phyloP scores from a whole-genome alignment of 768 basidiomycete species.

The Lactarius hengduanensis region DNA sequence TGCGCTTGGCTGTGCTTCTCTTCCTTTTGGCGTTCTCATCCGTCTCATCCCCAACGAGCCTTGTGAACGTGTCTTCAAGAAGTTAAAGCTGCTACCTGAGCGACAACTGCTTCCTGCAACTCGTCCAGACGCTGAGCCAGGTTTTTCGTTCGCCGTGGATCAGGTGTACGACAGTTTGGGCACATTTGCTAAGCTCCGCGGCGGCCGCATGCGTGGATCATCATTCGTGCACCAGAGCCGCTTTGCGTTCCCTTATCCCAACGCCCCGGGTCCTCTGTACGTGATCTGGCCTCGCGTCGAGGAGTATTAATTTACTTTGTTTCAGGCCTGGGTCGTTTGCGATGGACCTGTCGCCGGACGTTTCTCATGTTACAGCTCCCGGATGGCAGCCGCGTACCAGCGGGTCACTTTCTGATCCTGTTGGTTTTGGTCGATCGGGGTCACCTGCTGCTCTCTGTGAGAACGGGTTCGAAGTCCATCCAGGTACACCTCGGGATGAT shows the following conservation, averaged over 20 bases:
- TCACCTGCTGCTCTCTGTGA: conserved; percentile 74
- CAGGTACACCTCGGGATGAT: conserved; percentile 74
- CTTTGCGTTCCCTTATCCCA: conserved; percentile 49
- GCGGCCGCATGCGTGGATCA: conserved; percentile 83
- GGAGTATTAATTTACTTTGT: conserved; percentile 37
- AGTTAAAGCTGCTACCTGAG: conserved; percentile 60
- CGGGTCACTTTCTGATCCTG: conserved; percentile 62
- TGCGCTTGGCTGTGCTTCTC: conserved; percentile 79
- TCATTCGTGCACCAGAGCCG: conserved; percentile 83
- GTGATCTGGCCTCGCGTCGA: conserved; percentile 35
- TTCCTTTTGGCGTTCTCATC: conserved; percentile 82
- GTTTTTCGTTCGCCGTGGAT: conserved; percentile 78
- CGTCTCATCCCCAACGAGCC: conserved; percentile 80
- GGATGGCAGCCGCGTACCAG: conserved; percentile 56
- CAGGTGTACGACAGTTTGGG: conserved; percentile 82
- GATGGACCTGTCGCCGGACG: conserved; percentile 73
- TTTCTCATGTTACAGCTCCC: conserved; percentile 44
- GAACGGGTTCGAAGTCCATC: conserved; percentile 84
- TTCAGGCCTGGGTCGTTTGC: conserved; percentile 47
- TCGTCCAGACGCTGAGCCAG: conserved; percentile 53
- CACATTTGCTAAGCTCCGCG: conserved; percentile 32
- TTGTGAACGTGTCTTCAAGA: conserved; percentile 61
- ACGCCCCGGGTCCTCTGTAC: conserved; percentile 45
- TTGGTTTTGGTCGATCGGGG: conserved; percentile 66
- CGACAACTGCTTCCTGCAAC: conserved; percentile 64